Percentiles rank a stretch among this genome's conserved stretches.
Evolutionary conservation across 805 yeast genomes (phyloP).

Genomic region (Cephaloascus fragrans): DNA sequence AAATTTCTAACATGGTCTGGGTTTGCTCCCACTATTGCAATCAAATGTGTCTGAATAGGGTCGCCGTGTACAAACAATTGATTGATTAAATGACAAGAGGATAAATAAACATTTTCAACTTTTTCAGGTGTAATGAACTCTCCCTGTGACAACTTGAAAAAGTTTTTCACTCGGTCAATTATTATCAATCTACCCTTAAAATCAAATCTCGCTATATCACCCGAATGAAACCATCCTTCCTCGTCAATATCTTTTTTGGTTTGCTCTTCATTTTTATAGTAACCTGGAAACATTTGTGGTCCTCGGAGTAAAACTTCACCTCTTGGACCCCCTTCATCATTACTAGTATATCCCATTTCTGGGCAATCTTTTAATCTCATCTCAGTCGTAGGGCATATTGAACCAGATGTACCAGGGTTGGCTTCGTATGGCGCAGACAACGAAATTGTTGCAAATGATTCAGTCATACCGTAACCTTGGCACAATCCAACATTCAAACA

Average conservation of each 20-base stretch:
- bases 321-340: constrained; percentile 15
- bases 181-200: constrained; percentile 21
- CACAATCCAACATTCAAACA: constrained; percentile 14
- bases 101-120: constrained; percentile 27
- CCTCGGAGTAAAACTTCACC: constrained; percentile 18
- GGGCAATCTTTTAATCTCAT: constrained; percentile 14
- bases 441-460: constrained; percentile 15
- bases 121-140: constrained; percentile 32
- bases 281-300: constrained; percentile 14
- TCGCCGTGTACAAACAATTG: constrained; percentile 30
- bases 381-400: constrained; percentile 10
- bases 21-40: constrained; percentile 27
- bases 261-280: constrained; percentile 16
- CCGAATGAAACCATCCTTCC: constrained; percentile 21
- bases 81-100: constrained; percentile 17
- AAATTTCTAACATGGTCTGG: constrained; percentile 8
- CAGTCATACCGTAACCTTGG: constrained; percentile 27
- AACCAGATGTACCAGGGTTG: constrained; percentile 15
- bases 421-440: constrained; percentile 10
- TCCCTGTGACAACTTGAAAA: constrained; percentile 18
- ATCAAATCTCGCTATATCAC: constrained; percentile 21
- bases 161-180: constrained; percentile 33
- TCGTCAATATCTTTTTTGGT: constrained; percentile 10
- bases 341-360: constrained; percentile 12
- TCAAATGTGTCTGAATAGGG: constrained; percentile 20